Percentiles rank a stretch among this genome's conserved stretches.
phyloP scores from a whole-genome alignment of 2,329 filamentous ascomycete species.

The Hypoxylon sp. region DNA sequence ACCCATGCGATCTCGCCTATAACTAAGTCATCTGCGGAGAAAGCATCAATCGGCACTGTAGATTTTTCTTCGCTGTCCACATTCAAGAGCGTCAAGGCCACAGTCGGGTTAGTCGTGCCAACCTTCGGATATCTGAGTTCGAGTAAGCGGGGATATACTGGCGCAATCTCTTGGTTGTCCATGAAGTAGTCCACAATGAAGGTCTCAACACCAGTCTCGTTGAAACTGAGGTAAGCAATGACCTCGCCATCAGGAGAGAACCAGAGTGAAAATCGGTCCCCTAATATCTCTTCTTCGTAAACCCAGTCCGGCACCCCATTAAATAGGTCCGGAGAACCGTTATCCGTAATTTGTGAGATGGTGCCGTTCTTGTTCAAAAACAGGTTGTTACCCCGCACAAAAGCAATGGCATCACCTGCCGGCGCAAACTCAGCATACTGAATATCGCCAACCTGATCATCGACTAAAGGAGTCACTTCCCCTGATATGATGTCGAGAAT shows the following conservation, averaged over 20 bases:
- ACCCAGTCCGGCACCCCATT: conserved; percentile 73
- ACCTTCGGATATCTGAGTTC: conserved; percentile 75
- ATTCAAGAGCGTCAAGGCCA: conserved; percentile 64
- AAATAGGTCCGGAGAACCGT: conserved; percentile 69
- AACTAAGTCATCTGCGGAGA: conserved; percentile 67
- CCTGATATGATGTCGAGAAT: conserved; percentile 69
- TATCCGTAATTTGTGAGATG: conserved; percentile 64
- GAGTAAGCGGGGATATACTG: conserved; percentile 68
- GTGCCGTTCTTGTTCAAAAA: conserved; percentile 65
- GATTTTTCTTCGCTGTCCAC: conserved; percentile 56
- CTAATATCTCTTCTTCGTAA: conserved; percentile 67
- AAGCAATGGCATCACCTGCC: conserved; percentile 66
- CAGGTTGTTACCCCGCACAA: conserved; percentile 72
- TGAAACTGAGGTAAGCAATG: conserved; percentile 64
- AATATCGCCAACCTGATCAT: conserved; percentile 69
- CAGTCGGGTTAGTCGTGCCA: conserved; percentile 71
- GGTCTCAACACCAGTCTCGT: conserved; percentile 72
- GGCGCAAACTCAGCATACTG: conserved; percentile 72
- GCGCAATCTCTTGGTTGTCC: conserved; percentile 63
- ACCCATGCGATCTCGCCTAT: conserved; percentile 75
- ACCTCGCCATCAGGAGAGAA: conserved; percentile 64
- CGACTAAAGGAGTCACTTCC: conserved; percentile 61
- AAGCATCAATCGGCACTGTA: conserved; percentile 63
- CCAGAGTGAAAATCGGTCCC: conserved; percentile 61
- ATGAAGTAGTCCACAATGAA: conserved; percentile 74